phyloP scores from a whole-genome alignment of 371 early-diverging fungal genomes.

The Spraguea lophii region DNA sequence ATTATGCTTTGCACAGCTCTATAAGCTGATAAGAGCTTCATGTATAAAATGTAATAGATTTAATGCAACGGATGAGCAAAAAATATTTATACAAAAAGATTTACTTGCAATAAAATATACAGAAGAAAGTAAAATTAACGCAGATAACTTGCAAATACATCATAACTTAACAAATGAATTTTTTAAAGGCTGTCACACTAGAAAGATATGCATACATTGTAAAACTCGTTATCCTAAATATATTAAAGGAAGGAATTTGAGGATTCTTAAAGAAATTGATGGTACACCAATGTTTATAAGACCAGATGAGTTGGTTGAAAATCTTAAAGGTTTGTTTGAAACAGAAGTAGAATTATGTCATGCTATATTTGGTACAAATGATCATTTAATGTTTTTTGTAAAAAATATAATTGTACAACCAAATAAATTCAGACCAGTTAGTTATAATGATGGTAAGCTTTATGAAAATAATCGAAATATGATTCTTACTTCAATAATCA shows the following conservation, averaged over 20 bases:
- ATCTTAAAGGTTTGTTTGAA: slow-evolving; percentile 8
- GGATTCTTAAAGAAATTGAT: not conserved
- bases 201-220: not conserved
- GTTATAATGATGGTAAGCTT: slow-evolving; percentile 60
- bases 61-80: slow-evolving; percentile 19
- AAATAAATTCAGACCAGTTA: slow-evolving; percentile 76
- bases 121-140: not conserved
- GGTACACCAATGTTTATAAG: not conserved
- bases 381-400: slow-evolving; percentile 62
- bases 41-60: slow-evolving; percentile 36
- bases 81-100: too few relatives aligned
- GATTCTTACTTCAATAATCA: slow-evolving; percentile 54
- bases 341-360: slow-evolving; percentile 18
- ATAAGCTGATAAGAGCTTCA: slow-evolving; percentile 13
- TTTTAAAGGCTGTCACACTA: not conserved
- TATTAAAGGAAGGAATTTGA: not conserved
- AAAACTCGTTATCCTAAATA: not conserved
- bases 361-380: slow-evolving; percentile 5
- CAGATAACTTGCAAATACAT: not conserved
- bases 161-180: not conserved
- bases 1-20: slow-evolving; percentile 25
- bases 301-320: slow-evolving; percentile 9
- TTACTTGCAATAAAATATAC: too few relatives aligned
- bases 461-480: slow-evolving; percentile 80
- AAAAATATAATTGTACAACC: slow-evolving; percentile 77